Base-by-base conservation (phyloP, 2,329 filamentous ascomycete species). In the Arthrinium puccinioides region DNA sequence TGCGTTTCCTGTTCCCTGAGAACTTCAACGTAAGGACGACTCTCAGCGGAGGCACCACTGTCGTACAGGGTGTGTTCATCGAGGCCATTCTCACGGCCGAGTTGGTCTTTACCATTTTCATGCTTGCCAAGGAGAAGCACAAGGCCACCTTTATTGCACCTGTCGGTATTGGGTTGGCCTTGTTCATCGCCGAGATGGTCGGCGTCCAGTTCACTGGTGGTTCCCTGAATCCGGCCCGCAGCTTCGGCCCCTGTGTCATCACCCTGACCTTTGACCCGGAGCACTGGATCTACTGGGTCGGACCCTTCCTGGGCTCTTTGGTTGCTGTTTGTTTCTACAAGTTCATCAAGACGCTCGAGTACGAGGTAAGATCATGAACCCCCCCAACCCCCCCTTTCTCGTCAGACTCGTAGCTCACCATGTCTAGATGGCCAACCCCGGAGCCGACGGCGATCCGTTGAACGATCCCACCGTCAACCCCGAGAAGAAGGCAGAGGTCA, bases 101-200 rank as follows among this genome's bases (percentile, higher is more conserved):
- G 50, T 56, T 76, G 10, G 64, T 75, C 18, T 62, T 76, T 30
- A 67, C 71, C 4, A 69, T 76, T 38, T 67, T 73, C 51, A 79
- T 79, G 74, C 59, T 79, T 33, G 75, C 74, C 2, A 70, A 69
- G 10, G 74, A 79, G 45, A 80, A 82, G 53, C 76, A 81, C 53
- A 73, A 73, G 43, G 72, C 71, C 1, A 81, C 76, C 0, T 82
- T 69, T 49, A 61, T 82, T 6, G 78, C 77, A 0, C 78, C 78
- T 0, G 59, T 82, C 1, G 77, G 74, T 2, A 81, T 83, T 45
- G 79, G 79, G 1, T 53, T 82, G 4, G 60, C 76, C 0, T 62
- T 82, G 16, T 82, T 82, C 50, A 65, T 82, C 21, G 51, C 48
- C n/a, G 35, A 55, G 44, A 31, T 72, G 43, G 61, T 61, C 5